Evolutionary conservation across 164 flowering plant species (phyloP), one percentile per base, ranked within the genome.

Genomic region (Echeveria elegans): DNA sequence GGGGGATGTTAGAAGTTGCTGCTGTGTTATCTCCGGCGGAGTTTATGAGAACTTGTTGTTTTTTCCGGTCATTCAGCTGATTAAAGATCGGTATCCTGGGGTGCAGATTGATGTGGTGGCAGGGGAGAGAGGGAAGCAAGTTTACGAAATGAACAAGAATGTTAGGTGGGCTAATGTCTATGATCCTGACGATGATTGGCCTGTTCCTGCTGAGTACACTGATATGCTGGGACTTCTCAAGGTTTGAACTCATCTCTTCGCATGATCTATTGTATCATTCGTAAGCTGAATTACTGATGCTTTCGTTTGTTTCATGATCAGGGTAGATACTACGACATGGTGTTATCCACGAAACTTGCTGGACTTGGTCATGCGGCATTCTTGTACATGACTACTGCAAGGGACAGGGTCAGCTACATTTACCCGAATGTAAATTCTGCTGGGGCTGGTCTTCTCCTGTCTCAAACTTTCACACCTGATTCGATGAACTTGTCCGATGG

Each of bases 381-480:
- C 75, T 69, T 92, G 79, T 89, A 87, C 67, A 83, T 89, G 95
- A 75, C 90, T 1, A 75, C 92, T 14, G 91, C 95, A 31, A 68
- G 92, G 2, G 94, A 89, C 48, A 82, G 85, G 80, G 91, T 84
- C 23, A 86, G 98, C 79, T 88, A 92, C 72, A 59, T 87, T 37
- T 89, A 92, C 74, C 95, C 95, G 18, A 83, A 92, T 77, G 98
- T 92, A 21, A 92, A 92, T 81, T 78, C 90, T 68, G 98, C 98
- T 26, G 98, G 98, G 71, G 94, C 98, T 6, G 91, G 92, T 31
- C 68, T 92, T 29, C 64, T 88, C 58, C 79, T 92, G 32, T 81
- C 96, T 6, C 81, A 89, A 70, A 84, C 86, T 32, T 92, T 88
- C 70, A 82, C 77, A 28, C 76, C 98, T 12, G 81, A 80, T 0